Evolutionary conservation across 257 asterid genomes (phyloP).

Genomic region (Handroanthus guayacan): DNA sequence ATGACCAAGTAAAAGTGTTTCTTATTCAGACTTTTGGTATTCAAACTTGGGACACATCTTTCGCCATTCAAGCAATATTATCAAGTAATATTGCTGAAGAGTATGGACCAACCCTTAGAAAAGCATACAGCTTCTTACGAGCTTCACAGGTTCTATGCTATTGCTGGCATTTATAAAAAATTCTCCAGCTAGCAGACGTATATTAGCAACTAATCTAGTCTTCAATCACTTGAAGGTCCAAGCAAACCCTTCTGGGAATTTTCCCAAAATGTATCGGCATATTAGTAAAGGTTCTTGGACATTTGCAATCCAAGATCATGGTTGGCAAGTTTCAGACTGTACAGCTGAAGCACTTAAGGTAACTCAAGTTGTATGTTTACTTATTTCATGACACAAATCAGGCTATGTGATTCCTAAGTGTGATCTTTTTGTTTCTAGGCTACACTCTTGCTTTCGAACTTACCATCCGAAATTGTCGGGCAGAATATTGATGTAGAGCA

Average conservation of each 20-base stretch:
- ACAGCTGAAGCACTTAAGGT: slow-evolving; percentile 55
- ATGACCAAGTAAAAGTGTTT: background rate
- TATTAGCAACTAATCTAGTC: background rate
- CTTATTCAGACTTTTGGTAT: slow-evolving; percentile 46
- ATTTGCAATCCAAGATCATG: slow-evolving; percentile 55
- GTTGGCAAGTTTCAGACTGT: slow-evolving; percentile 59
- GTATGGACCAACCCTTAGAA: slow-evolving; percentile 41
- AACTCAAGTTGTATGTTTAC: background rate
- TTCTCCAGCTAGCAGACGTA: background rate
- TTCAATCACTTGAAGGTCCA: slow-evolving; percentile 35
- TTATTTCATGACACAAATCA: background rate
- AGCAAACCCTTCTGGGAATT: slow-evolving; percentile 50
- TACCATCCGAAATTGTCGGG: slow-evolving; percentile 48
- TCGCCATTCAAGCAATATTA: slow-evolving; percentile 55
- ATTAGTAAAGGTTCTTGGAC: slow-evolving; percentile 58
- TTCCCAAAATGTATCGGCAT: slow-evolving; percentile 50
- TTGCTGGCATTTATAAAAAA: background rate
- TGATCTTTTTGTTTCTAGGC: slow-evolving; percentile 31
- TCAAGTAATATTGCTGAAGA: slow-evolving; percentile 47
- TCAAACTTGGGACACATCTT: slow-evolving; percentile 57
- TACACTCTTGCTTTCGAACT: slow-evolving; percentile 39
- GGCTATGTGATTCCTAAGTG: background rate
- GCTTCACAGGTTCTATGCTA: slow-evolving; percentile 49
- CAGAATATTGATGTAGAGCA: slow-evolving; percentile 32
- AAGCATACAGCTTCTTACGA: slow-evolving; percentile 51